Conservation (phyloP, 2,329 filamentous ascomycete species). For the Aciculosporium take region DNA sequence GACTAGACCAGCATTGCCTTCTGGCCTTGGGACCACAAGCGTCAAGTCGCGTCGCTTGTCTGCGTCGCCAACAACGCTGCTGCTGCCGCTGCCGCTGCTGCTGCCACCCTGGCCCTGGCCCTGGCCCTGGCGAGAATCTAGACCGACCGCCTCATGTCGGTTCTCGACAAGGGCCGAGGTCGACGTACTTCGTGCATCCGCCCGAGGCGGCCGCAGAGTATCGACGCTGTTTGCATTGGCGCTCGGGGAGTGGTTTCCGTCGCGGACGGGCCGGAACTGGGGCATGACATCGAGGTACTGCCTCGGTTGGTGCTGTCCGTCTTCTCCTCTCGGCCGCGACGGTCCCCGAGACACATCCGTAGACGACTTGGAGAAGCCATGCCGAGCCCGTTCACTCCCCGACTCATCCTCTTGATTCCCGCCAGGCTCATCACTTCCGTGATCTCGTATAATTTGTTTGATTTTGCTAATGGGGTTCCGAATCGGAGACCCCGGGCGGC, state of each 20-base stretch:
- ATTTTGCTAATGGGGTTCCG: conserved; percentile 44
- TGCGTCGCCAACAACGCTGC: conserved; percentile 17
- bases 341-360: conserved; percentile 21
- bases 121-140: conserved; percentile 22
- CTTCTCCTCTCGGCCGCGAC: conserved; percentile 18
- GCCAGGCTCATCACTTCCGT: conserved; percentile 27
- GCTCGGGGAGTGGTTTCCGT: conserved; percentile 10
- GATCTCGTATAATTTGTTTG: conserved; percentile 41
- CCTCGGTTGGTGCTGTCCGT: conserved; percentile 19
- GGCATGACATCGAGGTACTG: conserved; percentile 40
- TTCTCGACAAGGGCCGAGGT: conserved; percentile 19
- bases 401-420: conserved; percentile 32
- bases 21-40: conserved; percentile 14
- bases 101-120: conserved; percentile 7
- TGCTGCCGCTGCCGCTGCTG: too few relatives aligned
- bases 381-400: conserved; percentile 28
- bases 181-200: conserved; percentile 30
- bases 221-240: conserved; percentile 20
- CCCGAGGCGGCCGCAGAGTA: conserved; percentile 32
- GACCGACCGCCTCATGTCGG: conserved; percentile 22
- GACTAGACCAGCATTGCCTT: conserved; percentile 11
- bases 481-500: conserved; percentile 48
- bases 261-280: conserved; percentile 27
- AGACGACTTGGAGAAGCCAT: conserved; percentile 24
- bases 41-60: conserved; percentile 23